A percentile compares a stretch with the other conserved stretches of the same genome.
Conservation (phyloP, 768 basidiomycete species). For the Collybiopsis luxurians region DNA sequence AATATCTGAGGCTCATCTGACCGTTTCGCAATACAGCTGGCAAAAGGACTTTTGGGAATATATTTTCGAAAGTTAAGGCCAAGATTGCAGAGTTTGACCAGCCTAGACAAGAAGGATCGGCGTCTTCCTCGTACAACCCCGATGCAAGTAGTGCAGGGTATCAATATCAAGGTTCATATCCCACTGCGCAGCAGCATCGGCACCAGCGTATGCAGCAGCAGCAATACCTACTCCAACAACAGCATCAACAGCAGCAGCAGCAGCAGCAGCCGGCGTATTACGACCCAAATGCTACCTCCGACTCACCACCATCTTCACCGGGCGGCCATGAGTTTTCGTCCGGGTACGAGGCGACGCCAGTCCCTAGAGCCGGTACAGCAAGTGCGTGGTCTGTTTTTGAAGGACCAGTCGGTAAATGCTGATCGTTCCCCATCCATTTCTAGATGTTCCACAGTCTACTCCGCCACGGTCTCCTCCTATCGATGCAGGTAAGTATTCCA, state of each 20-base stretch:
- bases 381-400: not conserved
- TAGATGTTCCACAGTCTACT: conserved; percentile 1
- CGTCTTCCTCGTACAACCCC: not conserved
- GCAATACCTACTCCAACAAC: conserved; percentile 1
- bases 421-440: not conserved
- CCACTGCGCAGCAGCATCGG: conserved; percentile 5
- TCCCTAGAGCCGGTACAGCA: not conserved
- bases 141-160: conserved; percentile 18
- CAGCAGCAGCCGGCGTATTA: conserved; percentile 28
- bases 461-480: conserved; percentile 21
- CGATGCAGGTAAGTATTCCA: conserved; percentile 27
- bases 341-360: conserved; percentile 3
- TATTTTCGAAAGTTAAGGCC: conserved; percentile 76
- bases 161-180: conserved; percentile 13
- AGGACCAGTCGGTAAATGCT: no score
- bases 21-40: conserved; percentile 44
- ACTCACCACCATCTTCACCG: not conserved
- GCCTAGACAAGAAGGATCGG: conserved; percentile 28
- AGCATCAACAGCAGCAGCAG: conserved; percentile 14
- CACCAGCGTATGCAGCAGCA: conserved; percentile 3
- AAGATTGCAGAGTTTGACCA: conserved; percentile 84
- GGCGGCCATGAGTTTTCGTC: not conserved
- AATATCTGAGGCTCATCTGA: no score
- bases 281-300: conserved; percentile 26
- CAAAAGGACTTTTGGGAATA: conserved; percentile 70